Evolutionary conservation across 495 filamentous ascomycete genomes (phyloP).

Genomic region (Penicillium daleae): DNA sequence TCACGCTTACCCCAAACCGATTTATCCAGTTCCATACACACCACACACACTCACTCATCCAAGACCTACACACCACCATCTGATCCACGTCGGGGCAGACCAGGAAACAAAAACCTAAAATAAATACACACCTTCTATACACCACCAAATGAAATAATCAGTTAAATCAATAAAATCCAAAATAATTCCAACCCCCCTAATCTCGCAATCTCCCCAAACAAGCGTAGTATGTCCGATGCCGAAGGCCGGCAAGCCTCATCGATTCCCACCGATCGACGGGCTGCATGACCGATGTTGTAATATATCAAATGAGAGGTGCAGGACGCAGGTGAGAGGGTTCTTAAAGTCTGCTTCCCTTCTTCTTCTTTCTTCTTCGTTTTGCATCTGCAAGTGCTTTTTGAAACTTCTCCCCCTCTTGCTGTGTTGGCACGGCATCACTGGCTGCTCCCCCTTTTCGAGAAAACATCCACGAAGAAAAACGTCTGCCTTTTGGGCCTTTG

Average conservation of each 20-base stretch:
- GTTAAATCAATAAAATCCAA: neutral
- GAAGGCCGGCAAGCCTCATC: constrained; percentile 34
- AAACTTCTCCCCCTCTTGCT: constrained; percentile 17
- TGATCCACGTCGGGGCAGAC: constrained; percentile 4
- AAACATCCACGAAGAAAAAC: too few species aligned
- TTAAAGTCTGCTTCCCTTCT: constrained; percentile 44
- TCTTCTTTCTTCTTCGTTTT: too few species aligned
- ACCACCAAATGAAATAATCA: neutral
- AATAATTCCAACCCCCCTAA: neutral
- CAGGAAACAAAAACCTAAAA: constrained; percentile 3
- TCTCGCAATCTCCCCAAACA: constrained; percentile 1
- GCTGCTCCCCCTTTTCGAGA: constrained; percentile 9
- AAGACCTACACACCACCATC: constrained; percentile 1
- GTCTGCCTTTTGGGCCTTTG: neutral
- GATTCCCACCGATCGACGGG: constrained; percentile 47
- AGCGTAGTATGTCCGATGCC: constrained; percentile 24
- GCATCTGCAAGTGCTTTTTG: constrained; percentile 39
- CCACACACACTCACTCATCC: neutral
- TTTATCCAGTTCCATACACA: neutral
- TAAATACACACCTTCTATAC: neutral
- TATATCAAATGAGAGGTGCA: constrained; percentile 59
- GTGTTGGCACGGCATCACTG: constrained; percentile 35
- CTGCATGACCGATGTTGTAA: constrained; percentile 55
- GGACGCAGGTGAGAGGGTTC: constrained; percentile 34
- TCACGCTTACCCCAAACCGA: constrained; percentile 1